Base-by-base conservation (phyloP, 768 basidiomycete genomes). In the Candolleomyces efflorescens region DNA sequence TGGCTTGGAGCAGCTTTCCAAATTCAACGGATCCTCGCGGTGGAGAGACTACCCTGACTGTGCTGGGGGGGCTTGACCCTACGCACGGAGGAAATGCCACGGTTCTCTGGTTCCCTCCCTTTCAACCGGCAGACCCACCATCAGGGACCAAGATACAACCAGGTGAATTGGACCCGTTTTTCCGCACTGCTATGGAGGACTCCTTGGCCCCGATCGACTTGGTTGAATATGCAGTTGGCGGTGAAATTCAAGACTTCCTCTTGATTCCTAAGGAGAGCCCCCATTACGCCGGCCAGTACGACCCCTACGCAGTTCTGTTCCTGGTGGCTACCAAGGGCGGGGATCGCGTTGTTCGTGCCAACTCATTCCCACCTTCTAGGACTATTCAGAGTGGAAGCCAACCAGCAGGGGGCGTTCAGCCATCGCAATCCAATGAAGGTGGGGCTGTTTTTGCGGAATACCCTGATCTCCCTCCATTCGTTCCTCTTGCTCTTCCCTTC, bases 1-100 rank as follows among this genome's bases (percentile, higher is more conserved):
- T 95, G 5, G 76, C 88, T 0, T 97, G 93, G 94, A 89, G 87
- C 56, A 81, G 82, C 0, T 92, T 87, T 69, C 75, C 86, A 0
- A 85, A 87, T 64, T 83, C 83, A 1, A 65, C 77, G 3, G 84
- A 87, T 74, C 77, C 84, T 50, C 72, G 85, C 65, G 78, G 89
- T 43, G 89, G 85, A n/a, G 81, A 84, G 48, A 93, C 92, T 0
- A 75, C 83, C 1, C 72, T 96, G 3, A 78, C 87, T 1, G 74
- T 94, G 20, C 78, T 96, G 10, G 94, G 94, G n/a, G 94, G 94
- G 0, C 75, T 84, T 37, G 68, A 75, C n/a, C 60, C 71, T 1
- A 74, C 73, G 26, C 82, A 86, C 43, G 70, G 77, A 5, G 72
- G 81, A 0, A 90, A 90, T 2, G 68, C 94, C 55, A 89, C 82